A percentile compares a stretch with the other conserved stretches of the same genome.
Conservation (phyloP, 164 flowering plant genomes). For the Nymphaea colorata region DNA sequence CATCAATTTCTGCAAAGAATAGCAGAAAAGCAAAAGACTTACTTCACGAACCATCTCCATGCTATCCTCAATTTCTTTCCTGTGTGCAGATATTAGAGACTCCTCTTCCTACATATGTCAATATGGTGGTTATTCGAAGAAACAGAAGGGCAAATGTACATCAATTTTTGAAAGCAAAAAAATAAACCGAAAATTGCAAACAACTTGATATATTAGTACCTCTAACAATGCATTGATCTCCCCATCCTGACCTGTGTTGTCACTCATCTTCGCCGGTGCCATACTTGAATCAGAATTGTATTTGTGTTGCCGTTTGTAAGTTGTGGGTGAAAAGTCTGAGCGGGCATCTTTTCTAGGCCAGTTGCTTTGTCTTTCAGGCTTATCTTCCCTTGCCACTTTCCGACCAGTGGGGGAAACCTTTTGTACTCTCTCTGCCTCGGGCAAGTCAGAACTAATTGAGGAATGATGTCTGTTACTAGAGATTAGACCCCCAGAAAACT, state of each 20-base stretch:
- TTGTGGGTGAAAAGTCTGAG: slow-evolving; percentile 27
- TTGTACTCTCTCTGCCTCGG: slow-evolving; percentile 51
- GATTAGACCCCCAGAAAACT: slow-evolving; percentile 27
- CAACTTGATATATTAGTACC: slow-evolving; percentile 24
- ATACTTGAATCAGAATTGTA: slow-evolving; percentile 24
- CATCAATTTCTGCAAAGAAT: not conserved
- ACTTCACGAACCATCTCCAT: slow-evolving; percentile 99
- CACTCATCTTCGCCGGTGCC: slow-evolving; percentile 30
- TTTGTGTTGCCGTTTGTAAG: slow-evolving; percentile 35
- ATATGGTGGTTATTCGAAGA: not conserved
- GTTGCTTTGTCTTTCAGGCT: slow-evolving; percentile 44
- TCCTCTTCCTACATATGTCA: slow-evolving; percentile 68
- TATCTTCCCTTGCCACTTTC: slow-evolving; percentile 60
- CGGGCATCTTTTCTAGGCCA: slow-evolving; percentile 44
- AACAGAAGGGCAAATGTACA: not conserved
- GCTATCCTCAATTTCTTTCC: slow-evolving; percentile 96
- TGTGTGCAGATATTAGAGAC: slow-evolving; percentile 85
- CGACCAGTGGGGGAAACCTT: slow-evolving; percentile 89
- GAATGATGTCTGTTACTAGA: slow-evolving; percentile 22
- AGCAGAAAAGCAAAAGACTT: slow-evolving; percentile 16
- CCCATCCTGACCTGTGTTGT: slow-evolving; percentile 47
- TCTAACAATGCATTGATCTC: slow-evolving; percentile 75
- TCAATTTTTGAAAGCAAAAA: too few species aligned
- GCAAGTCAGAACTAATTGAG: slow-evolving; percentile 32
- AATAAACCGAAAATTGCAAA: not conserved